Conservation (phyloP, 2,329 filamentous ascomycete species). For the Ophiostoma quercus region DNA sequence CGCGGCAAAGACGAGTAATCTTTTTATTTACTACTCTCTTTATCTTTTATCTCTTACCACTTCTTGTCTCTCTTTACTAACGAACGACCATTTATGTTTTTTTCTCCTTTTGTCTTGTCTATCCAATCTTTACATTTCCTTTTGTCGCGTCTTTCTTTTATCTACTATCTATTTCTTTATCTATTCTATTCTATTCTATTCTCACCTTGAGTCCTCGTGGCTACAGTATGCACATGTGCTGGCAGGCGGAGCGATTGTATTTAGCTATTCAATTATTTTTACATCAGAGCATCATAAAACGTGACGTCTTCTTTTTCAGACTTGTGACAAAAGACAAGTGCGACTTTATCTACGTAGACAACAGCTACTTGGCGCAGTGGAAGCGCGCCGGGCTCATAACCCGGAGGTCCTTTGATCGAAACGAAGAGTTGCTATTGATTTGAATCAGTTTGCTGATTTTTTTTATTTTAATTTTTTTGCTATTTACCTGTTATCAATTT, state of each 20-base stretch:
- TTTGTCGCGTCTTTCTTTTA: background rate
- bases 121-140: background rate
- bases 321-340: no score
- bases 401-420: no score
- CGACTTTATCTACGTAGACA: no score
- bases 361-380: no score
- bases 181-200: background rate
- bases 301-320: no score
- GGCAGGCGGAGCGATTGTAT: no score
- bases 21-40: background rate
- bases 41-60: background rate
- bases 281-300: no score
- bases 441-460: background rate
- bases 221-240: background rate
- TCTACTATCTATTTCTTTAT: background rate
- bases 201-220: background rate
- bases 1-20: constrained; percentile 49
- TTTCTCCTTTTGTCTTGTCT: constrained; percentile 7
- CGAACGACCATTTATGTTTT: constrained; percentile 23
- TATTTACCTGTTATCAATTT: no score
- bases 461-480: background rate
- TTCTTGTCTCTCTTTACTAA: constrained; percentile 23
- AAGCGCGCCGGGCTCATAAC: no score
- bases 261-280: no score
- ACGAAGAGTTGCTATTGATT: background rate